These are phyloP conservation scores for Zostera marina DNA, from an alignment of 116 monocot species.

Conservation along the genomic window DNA sequence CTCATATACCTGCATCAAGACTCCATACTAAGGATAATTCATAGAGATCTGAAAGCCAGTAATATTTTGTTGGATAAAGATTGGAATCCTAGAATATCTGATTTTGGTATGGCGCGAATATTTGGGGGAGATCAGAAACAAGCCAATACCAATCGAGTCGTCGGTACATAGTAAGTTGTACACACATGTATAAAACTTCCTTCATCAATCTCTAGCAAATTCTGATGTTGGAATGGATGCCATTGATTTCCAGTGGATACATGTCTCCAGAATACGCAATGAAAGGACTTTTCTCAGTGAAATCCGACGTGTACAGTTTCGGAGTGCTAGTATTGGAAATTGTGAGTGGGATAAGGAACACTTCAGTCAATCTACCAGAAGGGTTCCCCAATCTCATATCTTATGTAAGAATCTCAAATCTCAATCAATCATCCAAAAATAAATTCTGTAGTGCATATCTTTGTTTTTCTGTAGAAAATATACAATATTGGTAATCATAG, in stretches of 20 bases:
- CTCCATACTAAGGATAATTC: slow-evolving; percentile 10
- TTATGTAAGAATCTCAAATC: neutral
- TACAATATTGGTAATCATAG: no score
- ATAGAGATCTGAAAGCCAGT: slow-evolving; percentile 10
- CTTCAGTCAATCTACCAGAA: neutral
- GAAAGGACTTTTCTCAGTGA: slow-evolving; percentile 3
- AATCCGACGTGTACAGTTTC: slow-evolving; percentile 4
- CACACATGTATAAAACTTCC: neutral
- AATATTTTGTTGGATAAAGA: slow-evolving; percentile 10
- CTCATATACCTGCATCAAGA: slow-evolving; percentile 14
- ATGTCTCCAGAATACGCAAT: slow-evolving; percentile 1
- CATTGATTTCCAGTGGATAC: slow-evolving; percentile 1
- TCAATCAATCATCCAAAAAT: no score
- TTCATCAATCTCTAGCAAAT: neutral
- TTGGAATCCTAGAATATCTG: slow-evolving; percentile 14
- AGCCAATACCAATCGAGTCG: slow-evolving; percentile 9
- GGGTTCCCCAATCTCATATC: neutral
- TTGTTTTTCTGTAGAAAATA: neutral
- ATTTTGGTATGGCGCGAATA: slow-evolving; percentile 16
- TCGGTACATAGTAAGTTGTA: slow-evolving; percentile 12
- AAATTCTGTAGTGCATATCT: no score
- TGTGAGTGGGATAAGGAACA: slow-evolving; percentile 1
- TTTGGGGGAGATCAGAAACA: slow-evolving; percentile 11
- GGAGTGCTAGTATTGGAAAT: slow-evolving; percentile 1
- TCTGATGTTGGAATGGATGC: neutral